A percentile compares a stretch with the other conserved stretches of the same genome.
Evolutionary conservation across 495 filamentous ascomycete genomes (phyloP).

Genomic region (Neurospora tetrasperma): DNA sequence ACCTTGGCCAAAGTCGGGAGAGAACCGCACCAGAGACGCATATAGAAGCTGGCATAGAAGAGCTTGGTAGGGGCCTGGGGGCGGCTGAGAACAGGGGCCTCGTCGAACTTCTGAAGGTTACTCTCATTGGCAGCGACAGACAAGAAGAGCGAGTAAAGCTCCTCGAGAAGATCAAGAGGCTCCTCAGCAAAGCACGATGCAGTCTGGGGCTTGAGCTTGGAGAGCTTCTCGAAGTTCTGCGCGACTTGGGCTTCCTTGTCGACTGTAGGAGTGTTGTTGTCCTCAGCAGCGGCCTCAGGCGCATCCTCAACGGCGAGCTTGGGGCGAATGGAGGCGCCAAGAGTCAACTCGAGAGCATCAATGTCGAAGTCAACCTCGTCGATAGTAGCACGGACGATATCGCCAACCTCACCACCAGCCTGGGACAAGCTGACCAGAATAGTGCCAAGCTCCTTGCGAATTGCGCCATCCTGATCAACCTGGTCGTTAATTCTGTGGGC

Average conservation of each 20-base stretch:
- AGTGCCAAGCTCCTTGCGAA: conserved; percentile 53
- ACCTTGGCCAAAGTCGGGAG: conserved; percentile 56
- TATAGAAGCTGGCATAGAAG: conserved; percentile 67
- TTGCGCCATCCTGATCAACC: conserved; percentile 34
- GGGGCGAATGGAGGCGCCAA: conserved; percentile 54
- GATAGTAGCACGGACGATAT: conserved; percentile 48
- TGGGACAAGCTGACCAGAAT: conserved; percentile 52
- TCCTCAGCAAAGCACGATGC: conserved; percentile 39
- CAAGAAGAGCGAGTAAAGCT: conserved; percentile 55
- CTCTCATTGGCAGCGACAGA: conserved; percentile 40
- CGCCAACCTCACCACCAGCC: conserved; percentile 40
- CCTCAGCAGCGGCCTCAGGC: conserved; percentile 45
- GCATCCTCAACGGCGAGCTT: conserved; percentile 22
- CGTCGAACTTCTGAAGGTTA: conserved; percentile 46
- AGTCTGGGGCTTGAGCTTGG: conserved; percentile 28
- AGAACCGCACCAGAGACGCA: conserved; percentile 60
- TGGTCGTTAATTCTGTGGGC: conserved; percentile 43
- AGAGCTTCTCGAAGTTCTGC: conserved; percentile 16
- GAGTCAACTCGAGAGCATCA: conserved; percentile 55
- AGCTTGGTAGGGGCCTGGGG: conserved; percentile 45
- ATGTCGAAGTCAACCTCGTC: conserved; percentile 53
- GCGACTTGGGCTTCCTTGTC: conserved; percentile 13
- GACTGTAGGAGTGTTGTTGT: conserved; percentile 27
- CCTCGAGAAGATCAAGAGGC: conserved; percentile 35
- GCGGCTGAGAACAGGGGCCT: conserved; percentile 47